Percentiles rank a stretch among this genome's conserved stretches.
These are phyloP conservation scores for Zanthoxylum bungeanum DNA, from an alignment of 345 rosid species.

Conservation along the genomic window DNA sequence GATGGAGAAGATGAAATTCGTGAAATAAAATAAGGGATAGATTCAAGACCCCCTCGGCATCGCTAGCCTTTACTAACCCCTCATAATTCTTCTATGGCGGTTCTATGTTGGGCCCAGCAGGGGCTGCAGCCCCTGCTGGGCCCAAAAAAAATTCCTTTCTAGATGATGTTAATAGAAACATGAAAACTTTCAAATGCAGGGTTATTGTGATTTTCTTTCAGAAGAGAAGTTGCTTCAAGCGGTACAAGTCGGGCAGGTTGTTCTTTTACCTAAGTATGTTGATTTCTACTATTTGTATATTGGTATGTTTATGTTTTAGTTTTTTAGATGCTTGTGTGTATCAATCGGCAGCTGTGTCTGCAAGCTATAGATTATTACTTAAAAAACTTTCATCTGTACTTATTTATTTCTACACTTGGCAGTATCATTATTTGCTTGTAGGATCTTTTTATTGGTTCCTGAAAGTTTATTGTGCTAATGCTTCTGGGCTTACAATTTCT, in stretches of 20 bases:
- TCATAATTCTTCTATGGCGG: no score
- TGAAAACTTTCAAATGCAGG: slow-evolving; percentile 45
- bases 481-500: neutral
- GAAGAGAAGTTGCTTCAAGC: slow-evolving; percentile 94
- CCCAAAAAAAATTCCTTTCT: no score
- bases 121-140: no score
- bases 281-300: slow-evolving; percentile 12
- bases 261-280: slow-evolving; percentile 27
- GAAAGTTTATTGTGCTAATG: neutral
- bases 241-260: slow-evolving; percentile 93
- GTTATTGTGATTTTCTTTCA: slow-evolving; percentile 87
- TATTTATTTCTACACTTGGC: neutral
- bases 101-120: no score
- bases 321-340: neutral
- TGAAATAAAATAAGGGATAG: no score
- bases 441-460: neutral
- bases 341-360: slow-evolving; percentile 8
- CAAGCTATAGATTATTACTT: neutral
- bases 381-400: neutral
- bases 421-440: neutral
- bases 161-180: slow-evolving; percentile 15
- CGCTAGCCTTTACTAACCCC: no score
- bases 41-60: no score
- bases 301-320: neutral
- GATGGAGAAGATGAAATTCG: no score